A percentile compares a stretch with the other conserved stretches of the same genome.
These are phyloP conservation scores for Apophysomyces trapeziformis DNA, from an alignment of 371 early-diverging fungal genomes.

Conservation along the genomic window DNA sequence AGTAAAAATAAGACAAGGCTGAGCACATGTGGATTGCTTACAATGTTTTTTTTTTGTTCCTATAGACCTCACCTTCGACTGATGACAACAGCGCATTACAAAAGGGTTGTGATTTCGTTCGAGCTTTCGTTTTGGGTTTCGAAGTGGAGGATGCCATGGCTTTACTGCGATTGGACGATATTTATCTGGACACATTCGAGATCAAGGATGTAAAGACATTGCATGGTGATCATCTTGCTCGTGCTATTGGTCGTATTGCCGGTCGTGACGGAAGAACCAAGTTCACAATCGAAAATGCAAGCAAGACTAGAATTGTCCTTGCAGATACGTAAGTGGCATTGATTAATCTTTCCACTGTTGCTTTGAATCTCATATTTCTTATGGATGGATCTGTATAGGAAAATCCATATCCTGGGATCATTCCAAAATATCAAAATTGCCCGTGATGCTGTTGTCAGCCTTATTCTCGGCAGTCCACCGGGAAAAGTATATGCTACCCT, in stretches of 20 bases:
- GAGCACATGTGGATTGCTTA: no score
- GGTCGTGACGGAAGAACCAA: slow-evolving; percentile 99
- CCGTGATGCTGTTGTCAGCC: slow-evolving; percentile 91
- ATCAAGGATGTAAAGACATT: slow-evolving; percentile 98
- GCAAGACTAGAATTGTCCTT: slow-evolving; percentile 96
- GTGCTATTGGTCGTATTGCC: slow-evolving; percentile 99
- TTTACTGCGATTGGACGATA: slow-evolving; percentile 92
- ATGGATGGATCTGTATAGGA: slow-evolving; percentile 39
- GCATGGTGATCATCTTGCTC: slow-evolving; percentile 94
- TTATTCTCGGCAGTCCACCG: slow-evolving; percentile 98
- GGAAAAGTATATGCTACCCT: slow-evolving; percentile 97
- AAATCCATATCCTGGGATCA: slow-evolving; percentile 97
- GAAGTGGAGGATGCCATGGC: slow-evolving; percentile 95
- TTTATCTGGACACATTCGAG: slow-evolving; percentile 97
- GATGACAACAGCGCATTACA: slow-evolving; percentile 89
- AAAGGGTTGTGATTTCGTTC: slow-evolving; percentile 95
- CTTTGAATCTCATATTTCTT: no score
- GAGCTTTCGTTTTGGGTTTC: slow-evolving; percentile 93
- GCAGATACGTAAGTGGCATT: slow-evolving; percentile 83
- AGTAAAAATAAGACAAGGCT: background rate
- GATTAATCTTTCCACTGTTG: no score
- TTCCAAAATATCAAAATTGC: slow-evolving; percentile 98
- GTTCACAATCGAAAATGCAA: slow-evolving; percentile 91
- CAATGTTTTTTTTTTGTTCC: background rate
- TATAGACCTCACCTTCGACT: slow-evolving; percentile 79